Evolutionary conservation across 108 stramenopile genomes (phyloP).

Genomic region (Skeletonema menzelii): DNA sequence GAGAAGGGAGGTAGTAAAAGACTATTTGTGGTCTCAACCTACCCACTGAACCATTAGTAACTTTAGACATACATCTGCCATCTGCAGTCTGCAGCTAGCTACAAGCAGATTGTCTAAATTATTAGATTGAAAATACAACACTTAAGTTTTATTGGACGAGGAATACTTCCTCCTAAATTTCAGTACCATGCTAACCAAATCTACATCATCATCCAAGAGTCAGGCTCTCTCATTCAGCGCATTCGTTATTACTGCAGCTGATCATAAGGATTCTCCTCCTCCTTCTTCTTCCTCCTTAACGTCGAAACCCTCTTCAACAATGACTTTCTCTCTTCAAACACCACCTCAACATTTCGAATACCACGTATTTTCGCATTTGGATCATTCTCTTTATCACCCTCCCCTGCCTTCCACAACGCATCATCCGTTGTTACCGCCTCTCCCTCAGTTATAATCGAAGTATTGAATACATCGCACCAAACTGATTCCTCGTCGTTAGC

Average conservation of each 20-base stretch:
- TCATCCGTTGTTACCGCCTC: not conserved
- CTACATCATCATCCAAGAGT: too few species aligned
- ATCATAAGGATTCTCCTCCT: too few species aligned
- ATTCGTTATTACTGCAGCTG: too few species aligned
- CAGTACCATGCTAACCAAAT: too few species aligned
- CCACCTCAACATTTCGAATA: not conserved
- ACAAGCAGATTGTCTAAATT: not conserved
- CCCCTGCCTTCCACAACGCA: too few species aligned
- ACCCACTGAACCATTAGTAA: not conserved
- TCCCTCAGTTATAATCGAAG: not conserved
- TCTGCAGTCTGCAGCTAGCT: not conserved
- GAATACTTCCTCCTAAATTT: too few species aligned
- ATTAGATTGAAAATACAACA: not conserved
- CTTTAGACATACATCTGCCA: too few species aligned
- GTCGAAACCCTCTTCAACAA: not conserved
- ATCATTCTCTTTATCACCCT: too few species aligned
- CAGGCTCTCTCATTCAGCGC: too few species aligned
- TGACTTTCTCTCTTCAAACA: not conserved
- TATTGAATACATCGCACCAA: not conserved
- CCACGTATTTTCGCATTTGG: not conserved
- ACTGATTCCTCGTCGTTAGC: not conserved
- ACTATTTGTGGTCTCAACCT: not conserved
- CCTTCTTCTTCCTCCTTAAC: not conserved
- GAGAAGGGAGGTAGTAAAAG: not conserved
- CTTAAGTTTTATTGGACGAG: not conserved